A percentile compares a stretch with the other conserved stretches of the same genome.
These are phyloP conservation scores for Phaeosphaeriaceae sp. DNA, from an alignment of 2,329 filamentous ascomycete genomes.

Conservation along the genomic window DNA sequence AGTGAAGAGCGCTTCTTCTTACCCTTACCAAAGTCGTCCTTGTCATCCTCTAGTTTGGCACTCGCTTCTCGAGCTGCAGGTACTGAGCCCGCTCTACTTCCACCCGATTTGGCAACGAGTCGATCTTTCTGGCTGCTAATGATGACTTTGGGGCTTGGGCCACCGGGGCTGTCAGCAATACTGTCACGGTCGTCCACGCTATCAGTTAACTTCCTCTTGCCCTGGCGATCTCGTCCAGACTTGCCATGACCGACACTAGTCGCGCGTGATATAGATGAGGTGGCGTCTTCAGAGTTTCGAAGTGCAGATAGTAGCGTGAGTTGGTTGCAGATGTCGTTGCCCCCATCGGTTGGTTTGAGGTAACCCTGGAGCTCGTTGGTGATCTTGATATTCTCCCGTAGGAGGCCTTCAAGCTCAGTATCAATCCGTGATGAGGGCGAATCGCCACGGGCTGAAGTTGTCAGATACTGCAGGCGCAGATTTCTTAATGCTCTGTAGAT, in stretches of 20 bases:
- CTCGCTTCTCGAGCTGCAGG: slow-evolving; percentile 55
- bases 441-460: slow-evolving; percentile 40
- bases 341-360: slow-evolving; percentile 50
- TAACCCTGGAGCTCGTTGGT: slow-evolving; percentile 54
- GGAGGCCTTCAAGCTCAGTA: slow-evolving; percentile 53
- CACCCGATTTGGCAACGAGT: slow-evolving; percentile 50
- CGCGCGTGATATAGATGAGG: slow-evolving; percentile 42
- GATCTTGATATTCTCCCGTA: slow-evolving; percentile 57
- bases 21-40: slow-evolving; percentile 53
- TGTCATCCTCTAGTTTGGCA: slow-evolving; percentile 59
- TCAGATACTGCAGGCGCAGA: slow-evolving; percentile 4
- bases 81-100: slow-evolving; percentile 52
- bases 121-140: slow-evolving; percentile 40
- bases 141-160: slow-evolving; percentile 44
- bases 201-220: slow-evolving; percentile 47
- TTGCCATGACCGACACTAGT: slow-evolving; percentile 43
- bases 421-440: slow-evolving; percentile 50
- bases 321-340: slow-evolving; percentile 51
- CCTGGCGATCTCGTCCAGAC: slow-evolving; percentile 44
- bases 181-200: slow-evolving; percentile 47
- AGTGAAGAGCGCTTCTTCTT: slow-evolving; percentile 43
- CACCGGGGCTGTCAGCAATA: slow-evolving; percentile 46
- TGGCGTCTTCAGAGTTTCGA: slow-evolving; percentile 53
- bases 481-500: background rate
- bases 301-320: slow-evolving; percentile 57